phyloP scores from a whole-genome alignment of 31 red algal species.

The Bonnemaisonia californica region DNA sequence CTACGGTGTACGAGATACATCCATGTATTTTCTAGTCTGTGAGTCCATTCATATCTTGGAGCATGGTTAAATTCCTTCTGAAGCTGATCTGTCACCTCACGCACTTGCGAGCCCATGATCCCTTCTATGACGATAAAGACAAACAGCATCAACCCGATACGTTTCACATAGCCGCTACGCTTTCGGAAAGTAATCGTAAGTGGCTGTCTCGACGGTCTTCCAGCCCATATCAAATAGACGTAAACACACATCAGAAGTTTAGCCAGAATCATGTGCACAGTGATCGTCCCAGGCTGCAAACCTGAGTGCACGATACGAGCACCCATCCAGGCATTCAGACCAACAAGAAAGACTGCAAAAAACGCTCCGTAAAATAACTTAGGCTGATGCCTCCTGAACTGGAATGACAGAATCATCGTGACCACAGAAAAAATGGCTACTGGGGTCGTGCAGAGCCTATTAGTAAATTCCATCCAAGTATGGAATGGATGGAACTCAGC shows the following conservation, averaged over 20 bases:
- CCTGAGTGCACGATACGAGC: not conserved
- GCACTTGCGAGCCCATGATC: slow-evolving; percentile 15
- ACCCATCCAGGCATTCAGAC: slow-evolving; percentile 9
- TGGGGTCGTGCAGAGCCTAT: not conserved
- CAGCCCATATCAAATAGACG: not conserved
- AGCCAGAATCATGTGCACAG: not conserved
- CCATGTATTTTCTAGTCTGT: not conserved
- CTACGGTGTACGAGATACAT: slow-evolving; percentile 8
- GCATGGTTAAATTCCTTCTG: not conserved
- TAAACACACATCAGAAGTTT: not conserved
- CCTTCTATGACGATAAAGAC: slow-evolving; percentile 4
- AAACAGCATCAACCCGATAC: slow-evolving; percentile 2
- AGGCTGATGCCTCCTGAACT: too few relatives aligned
- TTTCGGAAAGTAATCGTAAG: not conserved
- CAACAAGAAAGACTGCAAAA: slow-evolving; percentile 9
- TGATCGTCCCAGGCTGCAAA: slow-evolving; percentile 11
- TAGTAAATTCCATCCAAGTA: slow-evolving; percentile 19
- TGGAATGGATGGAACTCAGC: slow-evolving; percentile 9
- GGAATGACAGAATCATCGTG: not conserved
- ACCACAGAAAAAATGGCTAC: not conserved
- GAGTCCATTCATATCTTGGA: not conserved
- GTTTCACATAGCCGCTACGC: slow-evolving; percentile 3
- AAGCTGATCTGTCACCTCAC: slow-evolving; percentile 10
- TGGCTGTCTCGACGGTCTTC: not conserved
- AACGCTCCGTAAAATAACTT: not conserved